These are phyloP conservation scores for Arabidopsis thaliana DNA, from an alignment of 345 rosid genomes.

Conservation along the genomic window DNA sequence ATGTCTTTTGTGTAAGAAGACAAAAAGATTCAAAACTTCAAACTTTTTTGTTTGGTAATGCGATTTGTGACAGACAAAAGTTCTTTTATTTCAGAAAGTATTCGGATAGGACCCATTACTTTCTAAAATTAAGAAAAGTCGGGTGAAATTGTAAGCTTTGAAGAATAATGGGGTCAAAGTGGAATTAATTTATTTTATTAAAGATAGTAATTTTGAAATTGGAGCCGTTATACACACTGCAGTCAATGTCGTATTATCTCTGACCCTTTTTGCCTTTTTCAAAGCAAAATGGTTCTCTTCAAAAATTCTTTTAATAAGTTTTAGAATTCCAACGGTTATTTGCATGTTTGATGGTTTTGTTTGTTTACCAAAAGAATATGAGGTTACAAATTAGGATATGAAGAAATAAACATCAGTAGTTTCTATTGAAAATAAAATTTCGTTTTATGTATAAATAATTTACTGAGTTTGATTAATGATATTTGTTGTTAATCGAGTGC, in stretches of 20 bases:
- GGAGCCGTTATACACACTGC: slow-evolving; percentile 23
- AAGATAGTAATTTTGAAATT: slow-evolving; percentile 10
- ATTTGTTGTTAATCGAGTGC: no score
- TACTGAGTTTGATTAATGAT: no score
- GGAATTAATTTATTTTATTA: not conserved
- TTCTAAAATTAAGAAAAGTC: not conserved
- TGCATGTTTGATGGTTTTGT: slow-evolving; percentile 22
- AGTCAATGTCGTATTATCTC: slow-evolving; percentile 34
- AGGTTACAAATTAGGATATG: not conserved
- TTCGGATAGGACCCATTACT: not conserved
- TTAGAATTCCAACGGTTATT: slow-evolving; percentile 26
- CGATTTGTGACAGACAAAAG: not conserved
- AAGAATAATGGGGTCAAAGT: not conserved
- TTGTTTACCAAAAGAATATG: not conserved
- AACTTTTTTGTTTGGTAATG: not conserved
- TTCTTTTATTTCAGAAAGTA: not conserved
- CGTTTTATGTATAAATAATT: no score
- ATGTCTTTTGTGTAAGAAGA: not conserved
- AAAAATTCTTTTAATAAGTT: not conserved
- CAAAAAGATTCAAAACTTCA: slow-evolving; percentile 25
- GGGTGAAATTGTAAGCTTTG: not conserved
- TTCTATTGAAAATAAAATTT: no score
- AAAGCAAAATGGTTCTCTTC: slow-evolving; percentile 6
- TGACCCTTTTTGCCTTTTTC: slow-evolving; percentile 1
- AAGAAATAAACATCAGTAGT: no score